Evolutionary conservation across 2,329 filamentous ascomycete genomes (phyloP).

Genomic region (Epicoccum nigrum): DNA sequence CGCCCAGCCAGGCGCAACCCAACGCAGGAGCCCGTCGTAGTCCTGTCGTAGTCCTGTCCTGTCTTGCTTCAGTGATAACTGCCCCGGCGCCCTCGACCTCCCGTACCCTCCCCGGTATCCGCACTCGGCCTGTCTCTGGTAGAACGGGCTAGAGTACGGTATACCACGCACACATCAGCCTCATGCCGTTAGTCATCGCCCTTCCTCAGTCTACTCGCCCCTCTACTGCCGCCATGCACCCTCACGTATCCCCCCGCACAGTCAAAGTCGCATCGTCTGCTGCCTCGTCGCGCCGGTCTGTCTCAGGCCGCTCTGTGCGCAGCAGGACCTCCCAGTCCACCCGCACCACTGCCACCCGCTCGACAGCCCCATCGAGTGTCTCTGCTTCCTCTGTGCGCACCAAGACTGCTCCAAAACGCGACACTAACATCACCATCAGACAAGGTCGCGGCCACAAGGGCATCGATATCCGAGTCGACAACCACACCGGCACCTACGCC

Average conservation of each 20-base stretch:
- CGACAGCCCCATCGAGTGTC: constrained; percentile 37
- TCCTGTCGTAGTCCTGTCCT: too few relatives aligned
- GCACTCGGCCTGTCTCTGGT: constrained; percentile 49
- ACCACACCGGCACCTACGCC: constrained; percentile 46
- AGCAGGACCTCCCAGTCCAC: constrained; percentile 35
- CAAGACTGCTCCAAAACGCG: constrained; percentile 29
- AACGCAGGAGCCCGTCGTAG: constrained; percentile 10
- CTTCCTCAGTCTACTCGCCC: constrained; percentile 34
- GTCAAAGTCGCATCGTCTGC: constrained; percentile 4
- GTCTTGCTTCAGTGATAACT: constrained; percentile 25
- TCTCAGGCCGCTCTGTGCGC: constrained; percentile 39
- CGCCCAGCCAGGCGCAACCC: constrained; percentile 22
- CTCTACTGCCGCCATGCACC: constrained; percentile 15
- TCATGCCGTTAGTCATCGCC: constrained; percentile 53
- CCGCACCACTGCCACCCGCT: constrained; percentile 28
- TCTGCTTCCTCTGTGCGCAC: constrained; percentile 36
- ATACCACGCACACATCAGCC: constrained; percentile 39
- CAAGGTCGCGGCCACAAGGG: constrained; percentile 42
- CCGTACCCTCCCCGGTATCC: constrained; percentile 26
- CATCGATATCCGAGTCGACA: constrained; percentile 45
- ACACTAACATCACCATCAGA: constrained; percentile 48
- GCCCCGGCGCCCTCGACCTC: constrained; percentile 27
- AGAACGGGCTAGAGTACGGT: constrained; percentile 47
- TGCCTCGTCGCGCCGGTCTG: constrained; percentile 33
- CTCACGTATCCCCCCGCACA: constrained; percentile 6